Percentiles rank a stretch among this genome's conserved stretches.
These are phyloP conservation scores for Syzygium syzygioides DNA, from an alignment of 441 rosid genomes.

Conservation along the genomic window DNA sequence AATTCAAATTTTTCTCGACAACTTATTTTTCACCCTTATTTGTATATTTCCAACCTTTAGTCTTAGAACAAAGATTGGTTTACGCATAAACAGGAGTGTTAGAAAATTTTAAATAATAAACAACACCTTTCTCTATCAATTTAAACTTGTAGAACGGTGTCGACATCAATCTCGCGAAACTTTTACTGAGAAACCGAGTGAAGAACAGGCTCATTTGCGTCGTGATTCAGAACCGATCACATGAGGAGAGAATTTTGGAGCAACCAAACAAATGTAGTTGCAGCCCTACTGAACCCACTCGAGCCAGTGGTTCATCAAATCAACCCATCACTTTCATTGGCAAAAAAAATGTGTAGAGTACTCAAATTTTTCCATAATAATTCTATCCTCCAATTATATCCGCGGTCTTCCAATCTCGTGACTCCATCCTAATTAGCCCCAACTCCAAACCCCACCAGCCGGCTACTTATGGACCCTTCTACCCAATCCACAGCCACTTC, in stretches of 20 bases:
- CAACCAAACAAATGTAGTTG: not conserved
- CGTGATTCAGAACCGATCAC: not conserved
- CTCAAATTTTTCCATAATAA: not conserved
- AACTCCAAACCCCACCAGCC: not conserved
- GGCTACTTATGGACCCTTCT: not conserved
- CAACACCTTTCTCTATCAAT: not conserved
- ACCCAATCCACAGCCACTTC: not conserved
- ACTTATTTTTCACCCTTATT: too few species aligned
- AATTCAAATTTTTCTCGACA: not conserved
- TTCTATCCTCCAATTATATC: not conserved
- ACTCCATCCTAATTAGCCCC: not conserved
- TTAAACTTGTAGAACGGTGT: not conserved
- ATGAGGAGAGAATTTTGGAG: not conserved
- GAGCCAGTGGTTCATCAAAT: not conserved
- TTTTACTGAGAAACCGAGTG: not conserved
- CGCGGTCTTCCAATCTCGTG: not conserved
- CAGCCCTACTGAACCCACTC: not conserved
- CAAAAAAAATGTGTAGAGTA: not conserved
- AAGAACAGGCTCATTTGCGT: not conserved
- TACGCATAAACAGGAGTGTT: not conserved
- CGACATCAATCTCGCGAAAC: fast-evolving
- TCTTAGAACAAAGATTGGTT: too few species aligned
- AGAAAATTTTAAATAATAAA: not conserved
- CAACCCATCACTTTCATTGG: not conserved
- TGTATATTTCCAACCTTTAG: not conserved